A percentile compares a stretch with the other conserved stretches of the same genome.
These are phyloP conservation scores for Taxillus chinensis DNA, from an alignment of 164 flowering plant species.

Conservation along the genomic window DNA sequence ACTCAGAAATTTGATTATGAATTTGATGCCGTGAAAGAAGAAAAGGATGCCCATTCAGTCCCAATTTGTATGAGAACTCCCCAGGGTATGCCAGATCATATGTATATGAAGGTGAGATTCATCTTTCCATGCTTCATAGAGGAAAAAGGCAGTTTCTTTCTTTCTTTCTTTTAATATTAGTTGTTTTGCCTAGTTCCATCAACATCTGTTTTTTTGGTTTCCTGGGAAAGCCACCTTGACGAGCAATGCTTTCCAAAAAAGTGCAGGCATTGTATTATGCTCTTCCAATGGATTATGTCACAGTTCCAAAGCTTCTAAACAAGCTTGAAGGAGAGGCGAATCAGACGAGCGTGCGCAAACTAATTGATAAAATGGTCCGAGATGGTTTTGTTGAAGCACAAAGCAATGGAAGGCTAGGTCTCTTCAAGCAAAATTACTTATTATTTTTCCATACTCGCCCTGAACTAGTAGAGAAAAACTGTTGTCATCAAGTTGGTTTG, in stretches of 20 bases:
- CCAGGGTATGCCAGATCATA: conserved; percentile 30
- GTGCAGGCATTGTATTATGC: conserved; percentile 78
- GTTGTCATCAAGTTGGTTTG: not conserved
- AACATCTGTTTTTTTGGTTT: too few relatives aligned
- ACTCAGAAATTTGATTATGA: conserved; percentile 37
- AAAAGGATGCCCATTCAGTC: conserved; percentile 29
- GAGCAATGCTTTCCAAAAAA: not conserved
- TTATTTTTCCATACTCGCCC: not conserved
- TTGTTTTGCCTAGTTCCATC: not conserved
- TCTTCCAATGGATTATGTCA: conserved; percentile 76
- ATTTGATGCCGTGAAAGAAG: conserved; percentile 58
- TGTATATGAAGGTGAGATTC: conserved; percentile 69
- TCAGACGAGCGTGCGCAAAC: conserved; percentile 49
- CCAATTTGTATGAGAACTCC: conserved; percentile 18
- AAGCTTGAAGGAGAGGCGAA: conserved; percentile 64
- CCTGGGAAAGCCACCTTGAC: not conserved
- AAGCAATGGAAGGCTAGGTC: conserved; percentile 65
- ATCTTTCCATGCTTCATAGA: not conserved
- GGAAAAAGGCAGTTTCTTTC: not conserved
- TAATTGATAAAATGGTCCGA: conserved; percentile 60
- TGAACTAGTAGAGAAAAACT: not conserved
- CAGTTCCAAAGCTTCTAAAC: conserved; percentile 59
- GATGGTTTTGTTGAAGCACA: conserved; percentile 69
- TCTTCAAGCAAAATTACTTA: not conserved
- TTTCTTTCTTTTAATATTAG: not conserved